Base-by-base conservation (phyloP, 176 grass and related monocot genomes). In the Bothriochloa decipiens region DNA sequence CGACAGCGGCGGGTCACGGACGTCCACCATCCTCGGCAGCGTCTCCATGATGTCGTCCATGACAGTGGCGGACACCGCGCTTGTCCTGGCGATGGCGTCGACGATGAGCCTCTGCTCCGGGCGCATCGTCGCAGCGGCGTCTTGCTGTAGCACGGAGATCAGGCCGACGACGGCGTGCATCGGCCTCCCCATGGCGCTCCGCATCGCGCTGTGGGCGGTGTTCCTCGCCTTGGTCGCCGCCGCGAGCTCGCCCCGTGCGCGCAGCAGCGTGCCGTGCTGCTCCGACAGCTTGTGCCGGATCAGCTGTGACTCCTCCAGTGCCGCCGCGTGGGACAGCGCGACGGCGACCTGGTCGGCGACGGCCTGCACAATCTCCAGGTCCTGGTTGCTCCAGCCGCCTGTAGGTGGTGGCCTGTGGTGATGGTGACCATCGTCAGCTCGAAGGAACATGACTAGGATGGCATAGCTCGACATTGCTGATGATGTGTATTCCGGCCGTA, bases 91-190 rank as follows among this genome's bases (percentile, higher is more conserved):
- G 46, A 95, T 78, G 57, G 92, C 62, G 70, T 90, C 73, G 47
- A 91, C 84, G 29, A 77, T 41, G 20, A 95, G 90, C 75, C 84
- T 93, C 87, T 97, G 90, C 63, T 93, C 89, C 33, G 89, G 88
- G 4, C 81, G 82, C 76, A 91, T 64, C 13, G 33, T 64, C 13
- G 33, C 9, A 15, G 62, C 45, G 12, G 46, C 78, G 46, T 47
- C 41, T 22, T 47, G 71, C 42, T 89, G 91, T 71, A 95, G 61
- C 79, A 97, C 88, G 45, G 95, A 95, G 42, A 91, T 16, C 42
- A 97, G 63, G 26, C 90, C 92, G 37, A 95, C 32, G 41, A 97
- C 87, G 4, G 88, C 77, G 85, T 95, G 76, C 42, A 89, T 80
- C 28, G 95, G 91, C 70, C 72, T 87, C 25, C 76, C 83, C 82